Evolutionary conservation across 2,329 filamentous ascomycete genomes (phyloP).

Genomic region (Mycocentrospora acerina): DNA sequence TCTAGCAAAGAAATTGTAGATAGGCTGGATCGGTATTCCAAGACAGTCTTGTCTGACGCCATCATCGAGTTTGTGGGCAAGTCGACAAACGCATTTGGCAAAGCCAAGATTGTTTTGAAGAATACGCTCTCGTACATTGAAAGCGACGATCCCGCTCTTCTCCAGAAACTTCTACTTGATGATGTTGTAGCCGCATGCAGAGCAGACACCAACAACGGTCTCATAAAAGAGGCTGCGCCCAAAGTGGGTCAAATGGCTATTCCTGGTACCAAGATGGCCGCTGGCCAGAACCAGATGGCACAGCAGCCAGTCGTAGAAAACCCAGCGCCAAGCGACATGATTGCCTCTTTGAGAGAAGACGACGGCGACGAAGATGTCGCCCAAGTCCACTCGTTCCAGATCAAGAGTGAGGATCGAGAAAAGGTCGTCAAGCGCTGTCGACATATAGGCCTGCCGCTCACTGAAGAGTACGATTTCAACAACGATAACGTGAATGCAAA

Average conservation of each 20-base stretch:
- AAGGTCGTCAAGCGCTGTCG: slow-evolving; percentile 86
- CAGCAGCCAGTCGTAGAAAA: slow-evolving; percentile 30
- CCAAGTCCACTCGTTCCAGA: slow-evolving; percentile 91
- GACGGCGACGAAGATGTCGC: slow-evolving; percentile 87
- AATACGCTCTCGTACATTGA: slow-evolving; percentile 95
- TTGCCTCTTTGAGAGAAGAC: slow-evolving; percentile 63
- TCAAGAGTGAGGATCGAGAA: slow-evolving; percentile 79
- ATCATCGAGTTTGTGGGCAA: slow-evolving; percentile 78
- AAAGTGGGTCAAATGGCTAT: slow-evolving; percentile 88
- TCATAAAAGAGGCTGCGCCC: slow-evolving; percentile 79
- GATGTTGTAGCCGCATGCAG: slow-evolving; percentile 77
- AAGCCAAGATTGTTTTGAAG: slow-evolving; percentile 92
- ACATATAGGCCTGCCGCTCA: slow-evolving; percentile 79
- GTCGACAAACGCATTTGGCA: slow-evolving; percentile 89
- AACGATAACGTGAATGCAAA: slow-evolving; percentile 88
- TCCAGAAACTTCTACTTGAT: slow-evolving; percentile 85
- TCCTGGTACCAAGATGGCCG: slow-evolving; percentile 90
- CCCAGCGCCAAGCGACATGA: slow-evolving; percentile 59
- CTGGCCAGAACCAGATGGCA: slow-evolving; percentile 72
- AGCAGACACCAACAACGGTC: slow-evolving; percentile 69
- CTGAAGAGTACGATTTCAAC: slow-evolving; percentile 97
- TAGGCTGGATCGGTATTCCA: slow-evolving; percentile 83
- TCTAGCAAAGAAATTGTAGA: slow-evolving; percentile 87
- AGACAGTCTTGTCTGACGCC: slow-evolving; percentile 80
- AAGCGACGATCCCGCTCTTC: slow-evolving; percentile 80